A percentile compares a stretch with the other conserved stretches of the same genome.
These are phyloP conservation scores for Clonostachys solani DNA, from an alignment of 2,329 filamentous ascomycete genomes.

Conservation along the genomic window DNA sequence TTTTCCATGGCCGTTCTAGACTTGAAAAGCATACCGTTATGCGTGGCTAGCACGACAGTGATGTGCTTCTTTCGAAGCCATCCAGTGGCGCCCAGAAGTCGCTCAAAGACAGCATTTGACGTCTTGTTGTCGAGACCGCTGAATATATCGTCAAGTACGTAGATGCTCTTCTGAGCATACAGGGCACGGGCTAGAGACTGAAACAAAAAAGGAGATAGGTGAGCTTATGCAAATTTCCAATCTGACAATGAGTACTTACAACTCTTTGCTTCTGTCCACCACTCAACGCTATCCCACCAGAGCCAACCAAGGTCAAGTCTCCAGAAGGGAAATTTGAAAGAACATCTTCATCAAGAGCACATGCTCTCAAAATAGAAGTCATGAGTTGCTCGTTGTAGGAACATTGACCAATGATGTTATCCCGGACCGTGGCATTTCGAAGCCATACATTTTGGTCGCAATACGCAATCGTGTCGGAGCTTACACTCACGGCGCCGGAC, in stretches of 20 bases:
- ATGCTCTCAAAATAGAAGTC: conserved; percentile 19
- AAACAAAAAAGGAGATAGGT: not conserved
- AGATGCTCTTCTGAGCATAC: conserved; percentile 21
- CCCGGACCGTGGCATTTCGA: conserved; percentile 12
- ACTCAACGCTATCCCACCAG: conserved; percentile 33
- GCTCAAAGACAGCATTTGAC: conserved; percentile 30
- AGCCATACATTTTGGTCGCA: conserved; percentile 10
- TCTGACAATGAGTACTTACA: conserved; percentile 14
- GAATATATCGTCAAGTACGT: conserved; percentile 37
- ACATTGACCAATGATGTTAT: conserved; percentile 16
- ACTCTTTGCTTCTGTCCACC: conserved; percentile 38
- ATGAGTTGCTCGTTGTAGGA: conserved; percentile 19
- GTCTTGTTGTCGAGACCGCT: conserved; percentile 40
- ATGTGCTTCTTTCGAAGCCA: conserved; percentile 27
- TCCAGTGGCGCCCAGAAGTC: conserved; percentile 32
- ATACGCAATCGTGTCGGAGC: conserved; percentile 4
- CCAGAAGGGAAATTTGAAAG: conserved; percentile 19
- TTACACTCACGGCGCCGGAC: conserved; percentile 5
- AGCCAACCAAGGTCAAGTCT: conserved; percentile 30
- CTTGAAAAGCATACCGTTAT: conserved; percentile 18
- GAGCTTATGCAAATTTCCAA: not conserved
- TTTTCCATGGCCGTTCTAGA: no score
- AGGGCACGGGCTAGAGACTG: conserved; percentile 40
- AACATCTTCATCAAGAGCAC: conserved; percentile 25
- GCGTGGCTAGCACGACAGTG: conserved; percentile 37